Conservation (phyloP, 2,329 filamentous ascomycete species). For the Aspergillus versicolor region DNA sequence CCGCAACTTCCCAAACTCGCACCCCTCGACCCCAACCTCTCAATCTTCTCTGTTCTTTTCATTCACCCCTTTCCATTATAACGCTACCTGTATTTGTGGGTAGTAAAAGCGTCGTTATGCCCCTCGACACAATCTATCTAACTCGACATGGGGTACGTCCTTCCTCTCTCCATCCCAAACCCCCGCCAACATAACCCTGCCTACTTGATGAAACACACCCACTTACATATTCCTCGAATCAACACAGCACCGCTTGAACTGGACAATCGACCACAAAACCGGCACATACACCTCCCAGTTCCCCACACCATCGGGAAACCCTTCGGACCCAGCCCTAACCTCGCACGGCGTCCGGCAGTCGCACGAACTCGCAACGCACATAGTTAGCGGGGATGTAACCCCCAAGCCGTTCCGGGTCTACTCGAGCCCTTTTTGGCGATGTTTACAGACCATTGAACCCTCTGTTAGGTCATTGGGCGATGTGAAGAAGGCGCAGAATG, state of each 20-base stretch:
- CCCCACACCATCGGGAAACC: slow-evolving; percentile 80
- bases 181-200: background rate
- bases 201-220: background rate
- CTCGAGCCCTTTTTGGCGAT: slow-evolving; percentile 82
- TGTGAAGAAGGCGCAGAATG: background rate
- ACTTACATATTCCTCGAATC: background rate
- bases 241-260: slow-evolving; percentile 82
- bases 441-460: slow-evolving; percentile 80
- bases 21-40: background rate
- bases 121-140: slow-evolving; percentile 71
- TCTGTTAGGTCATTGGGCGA: slow-evolving; percentile 43
- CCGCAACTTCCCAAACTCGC: slow-evolving; percentile 16
- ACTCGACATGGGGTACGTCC: slow-evolving; percentile 70
- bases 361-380: slow-evolving; percentile 63
- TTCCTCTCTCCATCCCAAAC: background rate
- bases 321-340: slow-evolving; percentile 83
- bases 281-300: slow-evolving; percentile 74
- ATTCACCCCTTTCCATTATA: background rate
- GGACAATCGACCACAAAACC: slow-evolving; percentile 77
- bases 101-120: slow-evolving; percentile 46
- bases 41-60: background rate
- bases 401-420: slow-evolving; percentile 61
- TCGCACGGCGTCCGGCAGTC: slow-evolving; percentile 84
- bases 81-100: background rate
- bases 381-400: slow-evolving; percentile 30